A percentile compares a stretch with the other conserved stretches of the same genome.
Conservation (phyloP, 768 basidiomycete species). For the Trametes meyenii region DNA sequence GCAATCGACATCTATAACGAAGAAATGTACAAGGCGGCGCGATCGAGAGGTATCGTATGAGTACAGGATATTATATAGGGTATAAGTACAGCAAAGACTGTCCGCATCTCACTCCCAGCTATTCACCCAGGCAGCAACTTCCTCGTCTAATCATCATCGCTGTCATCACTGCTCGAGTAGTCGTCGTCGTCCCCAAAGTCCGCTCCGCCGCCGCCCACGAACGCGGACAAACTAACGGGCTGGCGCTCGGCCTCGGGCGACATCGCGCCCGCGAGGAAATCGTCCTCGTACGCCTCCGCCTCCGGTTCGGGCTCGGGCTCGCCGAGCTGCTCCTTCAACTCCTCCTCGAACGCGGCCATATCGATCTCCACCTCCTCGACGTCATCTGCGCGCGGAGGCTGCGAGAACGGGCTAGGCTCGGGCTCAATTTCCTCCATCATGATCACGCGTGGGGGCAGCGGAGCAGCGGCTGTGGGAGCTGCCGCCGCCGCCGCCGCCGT, state of each 20-base stretch:
- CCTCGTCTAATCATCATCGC: conserved; percentile 31
- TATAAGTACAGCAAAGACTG: conserved; percentile 7
- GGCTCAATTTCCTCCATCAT: conserved; percentile 33
- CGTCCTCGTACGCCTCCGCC: conserved; percentile 23
- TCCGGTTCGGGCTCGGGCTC: conserved; percentile 9
- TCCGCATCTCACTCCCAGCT: background rate
- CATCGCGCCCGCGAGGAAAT: conserved; percentile 25
- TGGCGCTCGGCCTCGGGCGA: conserved; percentile 24
- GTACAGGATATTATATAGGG: conserved; percentile 11
- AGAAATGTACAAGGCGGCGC: background rate
- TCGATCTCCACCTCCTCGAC: conserved; percentile 29
- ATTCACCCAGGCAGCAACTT: background rate
- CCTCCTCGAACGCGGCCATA: conserved; percentile 23
- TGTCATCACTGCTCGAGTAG: conserved; percentile 32
- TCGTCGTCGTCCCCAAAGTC: conserved; percentile 33
- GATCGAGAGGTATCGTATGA: conserved; percentile 4
- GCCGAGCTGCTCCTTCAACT: conserved; percentile 21
- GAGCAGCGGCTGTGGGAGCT: background rate
- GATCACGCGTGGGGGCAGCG: conserved; percentile 24
- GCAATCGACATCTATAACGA: background rate
- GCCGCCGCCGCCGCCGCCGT: conserved; percentile 4
- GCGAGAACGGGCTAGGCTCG: conserved; percentile 19
- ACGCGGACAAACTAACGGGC: conserved; percentile 16
- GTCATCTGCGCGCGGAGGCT: conserved; percentile 15
- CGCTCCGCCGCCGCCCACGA: conserved; percentile 2